These are phyloP conservation scores for Trichoderma sp. DNA, from an alignment of 2,329 filamentous ascomycete species.

Conservation along the genomic window DNA sequence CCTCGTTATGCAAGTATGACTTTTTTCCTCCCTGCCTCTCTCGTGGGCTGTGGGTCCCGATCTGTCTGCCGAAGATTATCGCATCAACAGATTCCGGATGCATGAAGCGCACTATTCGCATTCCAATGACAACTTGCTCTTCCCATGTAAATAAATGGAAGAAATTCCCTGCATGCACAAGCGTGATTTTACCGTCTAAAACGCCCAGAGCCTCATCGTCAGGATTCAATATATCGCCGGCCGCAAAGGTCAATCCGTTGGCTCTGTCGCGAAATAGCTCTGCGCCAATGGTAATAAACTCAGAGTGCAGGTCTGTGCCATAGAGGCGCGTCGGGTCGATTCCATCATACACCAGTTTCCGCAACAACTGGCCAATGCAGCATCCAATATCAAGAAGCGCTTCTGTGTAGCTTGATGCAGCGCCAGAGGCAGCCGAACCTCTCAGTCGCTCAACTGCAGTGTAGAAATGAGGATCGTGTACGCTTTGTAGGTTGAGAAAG, in stretches of 20 bases:
- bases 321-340: not conserved
- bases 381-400: conserved; percentile 14
- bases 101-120: not conserved
- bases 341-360: conserved; percentile 2
- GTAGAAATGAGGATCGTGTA: not conserved
- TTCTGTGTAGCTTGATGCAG: not conserved
- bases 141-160: conserved; percentile 20
- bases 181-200: not conserved
- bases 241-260: conserved; percentile 1
- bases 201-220: not conserved
- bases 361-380: not conserved
- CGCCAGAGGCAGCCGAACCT: not conserved
- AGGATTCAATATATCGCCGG: not conserved
- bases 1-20: not conserved
- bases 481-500: conserved; percentile 6
- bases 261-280: conserved; percentile 5
- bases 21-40: not conserved
- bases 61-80: conserved; percentile 11
- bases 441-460: not conserved
- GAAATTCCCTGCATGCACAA: conserved; percentile 11
- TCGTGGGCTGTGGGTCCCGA: not conserved
- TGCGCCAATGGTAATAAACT: not conserved
- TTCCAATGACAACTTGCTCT: not conserved
- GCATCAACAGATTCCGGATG: not conserved
- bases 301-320: conserved; percentile 1